phyloP scores from a whole-genome alignment of 305 asterid genomes.

The Rubia balearica region DNA sequence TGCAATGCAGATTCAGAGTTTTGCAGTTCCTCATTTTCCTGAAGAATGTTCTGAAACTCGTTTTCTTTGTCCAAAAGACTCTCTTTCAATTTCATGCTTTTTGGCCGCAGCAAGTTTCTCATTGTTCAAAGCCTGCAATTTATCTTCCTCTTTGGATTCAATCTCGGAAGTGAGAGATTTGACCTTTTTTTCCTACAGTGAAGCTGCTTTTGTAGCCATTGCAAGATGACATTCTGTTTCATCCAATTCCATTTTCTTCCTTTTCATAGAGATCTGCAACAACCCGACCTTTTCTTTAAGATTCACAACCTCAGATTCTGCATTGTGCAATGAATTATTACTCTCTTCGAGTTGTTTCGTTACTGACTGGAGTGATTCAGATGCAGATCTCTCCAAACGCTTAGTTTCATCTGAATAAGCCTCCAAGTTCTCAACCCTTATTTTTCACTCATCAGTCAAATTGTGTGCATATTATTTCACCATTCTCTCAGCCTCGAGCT shows the following conservation, averaged over 20 bases:
- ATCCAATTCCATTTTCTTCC: slow-evolving; percentile 67
- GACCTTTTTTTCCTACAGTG: slow-evolving; percentile 48
- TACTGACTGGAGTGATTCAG: slow-evolving; percentile 71
- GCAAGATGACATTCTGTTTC: slow-evolving; percentile 52
- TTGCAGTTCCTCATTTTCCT: no score
- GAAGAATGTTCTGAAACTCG: no score
- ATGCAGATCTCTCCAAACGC: slow-evolving; percentile 85
- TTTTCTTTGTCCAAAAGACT: no score
- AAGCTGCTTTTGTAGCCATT: slow-evolving; percentile 59
- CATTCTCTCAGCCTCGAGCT: slow-evolving; percentile 86
- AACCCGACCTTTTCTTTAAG: slow-evolving; percentile 78
- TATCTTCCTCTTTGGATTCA: slow-evolving; percentile 66
- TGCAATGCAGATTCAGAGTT: no score
- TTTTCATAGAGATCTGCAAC: slow-evolving; percentile 55
- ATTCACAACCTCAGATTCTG: slow-evolving; percentile 59
- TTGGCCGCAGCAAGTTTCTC: slow-evolving; percentile 91
- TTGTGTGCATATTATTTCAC: slow-evolving; percentile 74
- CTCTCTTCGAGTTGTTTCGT: slow-evolving; percentile 81
- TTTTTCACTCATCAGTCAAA: slow-evolving; percentile 69
- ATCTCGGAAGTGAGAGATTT: slow-evolving; percentile 62
- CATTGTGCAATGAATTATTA: slow-evolving; percentile 62
- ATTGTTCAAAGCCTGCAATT: slow-evolving; percentile 47
- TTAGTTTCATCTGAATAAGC: slow-evolving; percentile 64
- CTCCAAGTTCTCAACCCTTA: slow-evolving; percentile 56
- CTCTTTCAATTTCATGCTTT: no score